phyloP scores from a whole-genome alignment of 768 basidiomycete genomes.

The Xerocomus brunneocitrinus region DNA sequence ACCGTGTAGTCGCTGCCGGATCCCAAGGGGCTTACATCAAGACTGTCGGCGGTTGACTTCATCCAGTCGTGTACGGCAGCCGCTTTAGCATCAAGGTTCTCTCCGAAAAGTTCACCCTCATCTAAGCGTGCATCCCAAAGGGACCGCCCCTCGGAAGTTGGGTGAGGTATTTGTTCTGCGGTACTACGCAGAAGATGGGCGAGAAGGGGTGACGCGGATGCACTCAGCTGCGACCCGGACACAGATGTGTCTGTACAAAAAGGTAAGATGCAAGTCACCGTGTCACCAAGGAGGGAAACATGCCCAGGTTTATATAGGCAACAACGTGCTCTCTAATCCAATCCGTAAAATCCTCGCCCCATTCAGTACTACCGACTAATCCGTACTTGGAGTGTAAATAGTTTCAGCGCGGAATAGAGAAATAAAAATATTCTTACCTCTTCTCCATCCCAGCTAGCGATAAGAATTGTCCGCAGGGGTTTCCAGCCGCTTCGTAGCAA shows the following conservation, averaged over 20 bases:
- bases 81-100: constrained; percentile 28
- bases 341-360: constrained; percentile 85
- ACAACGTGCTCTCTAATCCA: constrained; percentile 82
- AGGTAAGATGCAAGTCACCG: constrained; percentile 24
- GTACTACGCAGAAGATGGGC: constrained; percentile 66
- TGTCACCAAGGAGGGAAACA: constrained; percentile 28
- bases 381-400: constrained; percentile 43
- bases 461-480: constrained; percentile 66
- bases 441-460: constrained; percentile 82
- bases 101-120: constrained; percentile 37
- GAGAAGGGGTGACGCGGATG: constrained; percentile 72
- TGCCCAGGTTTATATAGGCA: constrained; percentile 79
- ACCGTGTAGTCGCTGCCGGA: constrained; percentile 91
- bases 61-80: constrained; percentile 22
- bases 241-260: constrained; percentile 47
- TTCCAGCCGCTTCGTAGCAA: constrained; percentile 57
- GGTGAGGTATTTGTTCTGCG: constrained; percentile 72
- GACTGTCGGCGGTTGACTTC: constrained; percentile 26
- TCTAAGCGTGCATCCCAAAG: constrained; percentile 79
- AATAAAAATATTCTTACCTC: constrained; percentile 35
- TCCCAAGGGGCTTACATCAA: constrained; percentile 57
- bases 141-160: constrained; percentile 55
- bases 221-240: constrained; percentile 46
- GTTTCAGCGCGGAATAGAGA: background rate
- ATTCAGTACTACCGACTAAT: constrained; percentile 86